phyloP scores from a whole-genome alignment of 257 asterid genomes.

The Gentiana dahurica region DNA sequence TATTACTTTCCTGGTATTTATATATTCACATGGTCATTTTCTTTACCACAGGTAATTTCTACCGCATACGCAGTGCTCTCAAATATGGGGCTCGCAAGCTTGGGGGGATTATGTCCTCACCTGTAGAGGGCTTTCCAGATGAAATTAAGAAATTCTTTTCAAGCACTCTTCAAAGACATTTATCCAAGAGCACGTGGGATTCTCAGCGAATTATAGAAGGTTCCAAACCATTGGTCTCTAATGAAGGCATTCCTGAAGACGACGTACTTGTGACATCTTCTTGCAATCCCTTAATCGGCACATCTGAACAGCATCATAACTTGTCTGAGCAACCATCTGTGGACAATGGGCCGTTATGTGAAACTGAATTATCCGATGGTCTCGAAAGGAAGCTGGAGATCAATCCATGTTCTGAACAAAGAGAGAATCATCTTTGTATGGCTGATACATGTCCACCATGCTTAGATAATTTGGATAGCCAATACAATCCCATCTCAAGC shows the following conservation, averaged over 20 bases:
- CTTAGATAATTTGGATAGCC: constrained; percentile 26
- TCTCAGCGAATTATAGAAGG: constrained; percentile 22
- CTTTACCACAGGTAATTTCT: constrained; percentile 57
- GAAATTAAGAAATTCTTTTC: constrained; percentile 44
- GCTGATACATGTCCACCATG: constrained; percentile 24
- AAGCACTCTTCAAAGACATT: constrained; percentile 50
- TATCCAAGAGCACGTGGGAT: constrained; percentile 14
- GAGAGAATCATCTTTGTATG: constrained; percentile 16
- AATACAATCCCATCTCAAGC: constrained; percentile 30
- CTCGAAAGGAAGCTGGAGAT: constrained; percentile 20
- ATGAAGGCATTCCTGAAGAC: constrained; percentile 35
- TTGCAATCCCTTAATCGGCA: no score
- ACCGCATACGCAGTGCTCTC: constrained; percentile 79
- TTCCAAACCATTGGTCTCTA: constrained; percentile 22
- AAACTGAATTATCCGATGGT: constrained; percentile 10
- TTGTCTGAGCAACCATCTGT: constrained; percentile 28
- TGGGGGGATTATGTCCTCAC: constrained; percentile 44
- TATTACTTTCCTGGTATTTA: background rate
- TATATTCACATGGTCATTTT: background rate
- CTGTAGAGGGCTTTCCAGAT: constrained; percentile 47
- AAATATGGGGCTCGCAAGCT: constrained; percentile 80
- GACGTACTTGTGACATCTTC: constrained; percentile 30
- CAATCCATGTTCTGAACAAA: constrained; percentile 26
- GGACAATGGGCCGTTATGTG: constrained; percentile 32
- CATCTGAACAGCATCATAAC: constrained; percentile 19